These are phyloP conservation scores for Metschnikowia chrysomelidarum DNA, from an alignment of 805 yeast genomes.

Conservation along the genomic window DNA sequence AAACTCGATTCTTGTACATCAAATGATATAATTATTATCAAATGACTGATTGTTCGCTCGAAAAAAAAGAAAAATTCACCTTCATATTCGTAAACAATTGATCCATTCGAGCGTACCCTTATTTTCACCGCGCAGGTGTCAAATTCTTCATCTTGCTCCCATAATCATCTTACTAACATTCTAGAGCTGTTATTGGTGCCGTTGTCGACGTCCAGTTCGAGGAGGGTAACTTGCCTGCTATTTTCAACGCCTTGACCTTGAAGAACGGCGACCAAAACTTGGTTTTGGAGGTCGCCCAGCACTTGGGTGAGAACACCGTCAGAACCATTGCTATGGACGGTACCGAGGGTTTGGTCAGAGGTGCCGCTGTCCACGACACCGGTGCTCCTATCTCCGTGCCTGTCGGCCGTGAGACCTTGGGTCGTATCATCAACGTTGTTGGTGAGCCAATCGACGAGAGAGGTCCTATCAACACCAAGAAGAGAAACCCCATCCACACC, in stretches of 20 bases:
- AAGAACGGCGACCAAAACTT: slow-evolving; percentile 74
- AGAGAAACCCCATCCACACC: slow-evolving; percentile 97
- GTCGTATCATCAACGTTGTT: slow-evolving; percentile 96
- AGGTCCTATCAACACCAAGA: slow-evolving; percentile 93
- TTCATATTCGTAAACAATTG: too few species aligned
- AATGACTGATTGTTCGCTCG: too few species aligned
- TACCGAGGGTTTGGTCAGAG: slow-evolving; percentile 99
- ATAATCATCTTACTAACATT: slow-evolving; percentile 30
- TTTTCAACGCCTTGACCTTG: slow-evolving; percentile 93
- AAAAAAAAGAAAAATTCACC: too few species aligned
- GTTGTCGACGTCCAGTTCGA: slow-evolving; percentile 98
- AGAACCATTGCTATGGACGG: slow-evolving; percentile 99
- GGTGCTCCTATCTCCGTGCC: slow-evolving; percentile 99
- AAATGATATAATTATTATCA: too few species aligned
- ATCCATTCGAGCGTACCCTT: too few species aligned
- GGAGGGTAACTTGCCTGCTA: slow-evolving; percentile 95
- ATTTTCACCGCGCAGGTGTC: too few species aligned
- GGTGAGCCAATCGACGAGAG: slow-evolving; percentile 99
- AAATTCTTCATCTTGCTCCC: too few species aligned
- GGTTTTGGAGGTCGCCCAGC: slow-evolving; percentile 98
- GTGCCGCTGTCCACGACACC: slow-evolving; percentile 86
- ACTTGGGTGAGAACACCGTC: slow-evolving; percentile 99
- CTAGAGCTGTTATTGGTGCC: slow-evolving; percentile 97
- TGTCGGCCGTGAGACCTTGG: slow-evolving; percentile 98
- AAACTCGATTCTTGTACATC: too few species aligned